Conservation (phyloP, 208 protist species). For the Trypanosoma lewisi region DNA sequence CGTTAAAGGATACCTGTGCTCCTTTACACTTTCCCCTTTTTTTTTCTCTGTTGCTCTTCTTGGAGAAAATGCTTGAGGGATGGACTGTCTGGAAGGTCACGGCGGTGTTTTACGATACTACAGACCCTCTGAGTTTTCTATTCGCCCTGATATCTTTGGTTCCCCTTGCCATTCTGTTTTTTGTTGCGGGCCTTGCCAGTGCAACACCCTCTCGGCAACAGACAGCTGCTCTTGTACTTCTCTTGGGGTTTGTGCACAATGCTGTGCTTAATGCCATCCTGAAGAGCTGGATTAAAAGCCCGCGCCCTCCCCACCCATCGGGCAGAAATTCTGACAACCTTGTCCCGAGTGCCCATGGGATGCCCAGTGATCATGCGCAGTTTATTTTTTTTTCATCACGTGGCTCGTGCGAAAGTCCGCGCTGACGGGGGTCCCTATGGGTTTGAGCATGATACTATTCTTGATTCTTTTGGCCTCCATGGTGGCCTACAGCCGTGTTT, state of each 20-base stretch:
- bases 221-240: slow-evolving; percentile 42
- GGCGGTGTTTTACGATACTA: slow-evolving; percentile 45
- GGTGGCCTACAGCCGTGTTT: slow-evolving; percentile 61
- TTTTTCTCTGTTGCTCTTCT: slow-evolving; percentile 2
- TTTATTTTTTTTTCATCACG: slow-evolving; percentile 71
- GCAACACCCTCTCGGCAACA: slow-evolving; percentile 35
- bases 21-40: too few relatives aligned
- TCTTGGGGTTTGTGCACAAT: slow-evolving; percentile 53
- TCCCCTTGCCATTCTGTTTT: slow-evolving; percentile 58
- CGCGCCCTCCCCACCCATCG: slow-evolving; percentile 45
- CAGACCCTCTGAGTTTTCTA: slow-evolving; percentile 50
- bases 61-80: neutral
- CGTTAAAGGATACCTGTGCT: too few relatives aligned
- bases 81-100: slow-evolving; percentile 59
- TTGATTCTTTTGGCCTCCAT: slow-evolving; percentile 31
- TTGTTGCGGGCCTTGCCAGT: slow-evolving; percentile 59
- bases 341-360: slow-evolving; percentile 41
- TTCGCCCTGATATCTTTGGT: slow-evolving; percentile 57
- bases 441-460: slow-evolving; percentile 22
- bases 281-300: slow-evolving; percentile 38
- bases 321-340: slow-evolving; percentile 7
- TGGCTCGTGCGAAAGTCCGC: slow-evolving; percentile 38
- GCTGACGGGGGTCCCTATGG: neutral
- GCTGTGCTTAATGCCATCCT: slow-evolving; percentile 42
- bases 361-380: slow-evolving; percentile 80